Evolutionary conservation across 441 rosid species (phyloP).

Genomic region (Gossypium laxum): DNA sequence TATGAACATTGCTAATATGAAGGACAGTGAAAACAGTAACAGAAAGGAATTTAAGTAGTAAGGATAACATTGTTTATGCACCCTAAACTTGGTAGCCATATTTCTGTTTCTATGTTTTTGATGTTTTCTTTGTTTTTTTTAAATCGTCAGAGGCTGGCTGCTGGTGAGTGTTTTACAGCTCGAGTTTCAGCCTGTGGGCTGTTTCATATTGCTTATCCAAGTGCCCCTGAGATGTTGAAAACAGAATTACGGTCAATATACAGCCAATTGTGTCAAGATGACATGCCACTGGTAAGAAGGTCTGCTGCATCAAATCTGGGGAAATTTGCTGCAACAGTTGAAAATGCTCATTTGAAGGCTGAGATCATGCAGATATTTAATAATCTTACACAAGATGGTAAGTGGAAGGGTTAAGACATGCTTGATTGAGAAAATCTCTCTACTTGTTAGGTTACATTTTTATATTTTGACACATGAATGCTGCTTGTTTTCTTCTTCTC

Average conservation of each 20-base stretch:
- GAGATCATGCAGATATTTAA: conserved; percentile 79
- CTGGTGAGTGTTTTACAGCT: conserved; percentile 91
- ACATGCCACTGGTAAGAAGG: conserved; percentile 94
- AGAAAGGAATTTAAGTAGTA: background rate
- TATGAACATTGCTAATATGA: background rate
- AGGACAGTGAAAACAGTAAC: background rate
- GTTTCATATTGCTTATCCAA: conserved; percentile 75
- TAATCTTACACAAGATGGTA: conserved; percentile 90
- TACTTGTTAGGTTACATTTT: background rate
- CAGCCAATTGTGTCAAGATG: conserved; percentile 77
- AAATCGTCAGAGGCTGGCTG: conserved; percentile 57
- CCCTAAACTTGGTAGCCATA: background rate
- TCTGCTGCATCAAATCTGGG: conserved; percentile 88
- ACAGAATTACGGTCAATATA: conserved; percentile 58
- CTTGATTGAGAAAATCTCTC: background rate
- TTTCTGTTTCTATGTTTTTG: background rate
- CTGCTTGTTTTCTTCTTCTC: background rate
- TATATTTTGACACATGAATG: background rate
- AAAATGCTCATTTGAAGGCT: conserved; percentile 59
- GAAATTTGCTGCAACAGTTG: conserved; percentile 85
- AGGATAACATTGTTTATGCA: background rate
- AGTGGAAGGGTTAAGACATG: conserved; percentile 3
- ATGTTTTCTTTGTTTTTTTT: background rate
- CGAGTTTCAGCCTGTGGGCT: conserved; percentile 81
- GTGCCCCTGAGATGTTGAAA: conserved; percentile 62